Base-by-base conservation (phyloP, 192 early-diverging fungal genomes). In the Funneliformis mosseae region DNA sequence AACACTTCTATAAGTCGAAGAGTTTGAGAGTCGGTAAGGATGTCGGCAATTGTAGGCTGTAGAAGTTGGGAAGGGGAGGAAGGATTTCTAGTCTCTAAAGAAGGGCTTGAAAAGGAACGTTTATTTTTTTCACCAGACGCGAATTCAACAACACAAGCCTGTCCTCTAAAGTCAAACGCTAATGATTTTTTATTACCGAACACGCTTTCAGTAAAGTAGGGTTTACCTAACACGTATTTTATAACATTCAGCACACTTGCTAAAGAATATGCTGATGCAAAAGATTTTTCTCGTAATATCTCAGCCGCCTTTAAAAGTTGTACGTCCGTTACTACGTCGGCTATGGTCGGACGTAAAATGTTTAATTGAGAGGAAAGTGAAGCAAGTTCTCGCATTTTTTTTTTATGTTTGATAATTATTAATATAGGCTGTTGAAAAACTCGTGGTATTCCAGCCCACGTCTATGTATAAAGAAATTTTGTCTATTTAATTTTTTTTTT, bases 1-100 rank as follows among this genome's bases (percentile, higher is more conserved):
- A 79, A 28, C 27, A 79, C 12, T 48, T 66, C 60, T 55, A 69
- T 61, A 43, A 79, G 48, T 46, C 59, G 25, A 38, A 79, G 41
- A 16, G 45, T 42, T 79, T 79, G 62, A 28, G 60, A 33, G 28
- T 79, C 77, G 1, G 38, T 39, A n/a, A 79, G 39, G 16, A 79
- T 79, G 60, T 79, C 77, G 69, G 41, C 66, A 45, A 79, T 79
- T 16, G 62, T 63, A 69, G 77, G 77, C 55, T 79, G 60, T 43
- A 79, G 28, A 25, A 79, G 46, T 63, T 67, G 41, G 38, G 77
- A 66, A 10, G 77, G 60, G 1, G 63, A 70, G 12, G 68, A 39
- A 18, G 21, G 23, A 55, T 18, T 55, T 55, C 50, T 55, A 55
- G 50, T 18, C 4, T 55, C 50, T 41, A n/a, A 43, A 33, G 61